A percentile compares a stretch with the other conserved stretches of the same genome.
Conservation (phyloP, 805 yeast species). For the Osmozyma mogii region DNA sequence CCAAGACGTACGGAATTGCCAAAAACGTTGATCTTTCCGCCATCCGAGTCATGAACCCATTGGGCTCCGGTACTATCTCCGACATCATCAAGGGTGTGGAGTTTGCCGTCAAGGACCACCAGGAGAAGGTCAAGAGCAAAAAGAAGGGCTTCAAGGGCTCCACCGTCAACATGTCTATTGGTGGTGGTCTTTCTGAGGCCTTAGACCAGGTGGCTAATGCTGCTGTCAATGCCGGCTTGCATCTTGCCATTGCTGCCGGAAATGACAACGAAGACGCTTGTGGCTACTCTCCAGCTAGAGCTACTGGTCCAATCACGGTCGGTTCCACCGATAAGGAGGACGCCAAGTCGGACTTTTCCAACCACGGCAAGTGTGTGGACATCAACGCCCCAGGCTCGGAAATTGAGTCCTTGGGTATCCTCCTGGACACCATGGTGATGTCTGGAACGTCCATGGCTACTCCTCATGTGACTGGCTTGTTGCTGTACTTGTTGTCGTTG, state of each 20-base stretch:
- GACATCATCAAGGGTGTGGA: slow-evolving; percentile 82
- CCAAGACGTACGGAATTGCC: slow-evolving; percentile 74
- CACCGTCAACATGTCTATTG: slow-evolving; percentile 87
- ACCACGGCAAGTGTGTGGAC: slow-evolving; percentile 93
- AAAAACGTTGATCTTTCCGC: slow-evolving; percentile 74
- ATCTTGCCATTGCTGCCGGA: slow-evolving; percentile 95
- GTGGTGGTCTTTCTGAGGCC: slow-evolving; percentile 87
- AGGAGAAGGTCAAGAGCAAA: slow-evolving; percentile 40
- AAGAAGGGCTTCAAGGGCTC: slow-evolving; percentile 74
- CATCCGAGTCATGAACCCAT: slow-evolving; percentile 73
- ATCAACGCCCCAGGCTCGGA: slow-evolving; percentile 95
- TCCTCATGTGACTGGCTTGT: slow-evolving; percentile 64
- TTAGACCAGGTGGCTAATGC: slow-evolving; percentile 84
- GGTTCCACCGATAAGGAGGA: slow-evolving; percentile 92
- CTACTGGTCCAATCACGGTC: slow-evolving; percentile 78
- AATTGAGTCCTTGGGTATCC: slow-evolving; percentile 46
- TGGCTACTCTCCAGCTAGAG: slow-evolving; percentile 84
- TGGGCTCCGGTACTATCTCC: slow-evolving; percentile 78
- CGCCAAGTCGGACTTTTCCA: slow-evolving; percentile 89
- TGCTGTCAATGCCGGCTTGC: slow-evolving; percentile 81
- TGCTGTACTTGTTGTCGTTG: slow-evolving; percentile 39
- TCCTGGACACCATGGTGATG: slow-evolving; percentile 16
- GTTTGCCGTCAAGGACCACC: slow-evolving; percentile 71
- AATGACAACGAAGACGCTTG: slow-evolving; percentile 92
- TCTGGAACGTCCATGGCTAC: slow-evolving; percentile 83